Conservation (phyloP, 2,329 filamentous ascomycete genomes). For the Fusarium sp. region DNA sequence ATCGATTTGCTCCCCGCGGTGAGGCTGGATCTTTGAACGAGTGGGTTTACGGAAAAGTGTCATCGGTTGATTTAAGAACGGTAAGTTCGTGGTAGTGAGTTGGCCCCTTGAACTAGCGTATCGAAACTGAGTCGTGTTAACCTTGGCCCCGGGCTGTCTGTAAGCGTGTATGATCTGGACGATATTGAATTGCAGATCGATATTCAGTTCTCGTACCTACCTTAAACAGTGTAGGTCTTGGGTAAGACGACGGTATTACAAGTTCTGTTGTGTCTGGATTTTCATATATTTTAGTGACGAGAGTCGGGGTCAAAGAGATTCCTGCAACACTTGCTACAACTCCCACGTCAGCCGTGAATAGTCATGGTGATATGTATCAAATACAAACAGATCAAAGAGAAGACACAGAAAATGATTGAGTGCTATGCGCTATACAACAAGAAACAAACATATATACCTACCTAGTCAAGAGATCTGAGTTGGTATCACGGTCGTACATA, state of each 20-base stretch:
- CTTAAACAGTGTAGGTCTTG: not conserved
- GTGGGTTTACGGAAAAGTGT: not conserved
- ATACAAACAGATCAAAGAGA: not conserved
- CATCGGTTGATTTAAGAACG: not conserved
- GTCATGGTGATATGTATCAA: not conserved
- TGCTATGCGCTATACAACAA: not conserved
- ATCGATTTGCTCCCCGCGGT: not conserved
- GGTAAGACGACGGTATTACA: not conserved
- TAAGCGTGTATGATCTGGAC: not conserved
- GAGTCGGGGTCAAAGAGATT: not conserved
- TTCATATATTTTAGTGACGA: not conserved
- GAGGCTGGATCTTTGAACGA: slow-evolving; percentile 12
- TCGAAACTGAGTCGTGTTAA: slow-evolving; percentile 22
- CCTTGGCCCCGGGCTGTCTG: not conserved
- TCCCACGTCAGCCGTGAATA: not conserved
- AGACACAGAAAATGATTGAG: not conserved
- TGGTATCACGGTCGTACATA: not conserved
- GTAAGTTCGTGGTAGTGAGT: slow-evolving; percentile 3
- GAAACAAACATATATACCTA: not conserved
- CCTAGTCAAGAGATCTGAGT: not conserved
- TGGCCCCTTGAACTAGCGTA: slow-evolving; percentile 24
- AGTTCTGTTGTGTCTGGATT: not conserved
- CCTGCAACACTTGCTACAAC: not conserved
- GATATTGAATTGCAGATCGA: not conserved
- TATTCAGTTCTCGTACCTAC: not conserved